These are phyloP conservation scores for Myxozyma vanderwaltii DNA, from an alignment of 805 yeast species.

Conservation along the genomic window DNA sequence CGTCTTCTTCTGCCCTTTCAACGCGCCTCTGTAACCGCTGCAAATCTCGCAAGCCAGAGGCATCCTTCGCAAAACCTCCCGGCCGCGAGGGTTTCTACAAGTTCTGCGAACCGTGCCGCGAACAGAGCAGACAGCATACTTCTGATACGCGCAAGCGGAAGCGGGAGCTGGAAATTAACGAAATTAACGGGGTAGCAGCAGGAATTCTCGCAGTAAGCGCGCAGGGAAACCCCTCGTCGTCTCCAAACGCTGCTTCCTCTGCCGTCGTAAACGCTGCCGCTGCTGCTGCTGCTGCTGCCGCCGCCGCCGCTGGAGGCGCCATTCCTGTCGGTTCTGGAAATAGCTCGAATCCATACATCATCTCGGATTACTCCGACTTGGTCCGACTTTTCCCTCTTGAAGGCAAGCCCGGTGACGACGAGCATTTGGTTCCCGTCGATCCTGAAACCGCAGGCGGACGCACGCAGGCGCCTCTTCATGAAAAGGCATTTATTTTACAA, in stretches of 20 bases:
- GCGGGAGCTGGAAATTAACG: conserved; percentile 18
- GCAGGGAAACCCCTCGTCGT: background rate
- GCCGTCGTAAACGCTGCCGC: background rate
- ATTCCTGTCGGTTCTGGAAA: background rate
- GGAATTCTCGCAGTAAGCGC: background rate
- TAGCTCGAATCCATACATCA: conserved; percentile 1
- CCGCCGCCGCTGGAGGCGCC: background rate
- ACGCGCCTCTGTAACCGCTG: conserved; percentile 25
- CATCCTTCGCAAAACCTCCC: conserved; percentile 21
- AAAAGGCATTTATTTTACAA: conserved; percentile 17
- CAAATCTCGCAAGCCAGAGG: conserved; percentile 16
- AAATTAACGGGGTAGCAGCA: conserved; percentile 2
- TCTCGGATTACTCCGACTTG: conserved; percentile 13
- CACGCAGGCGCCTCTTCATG: conserved; percentile 9
- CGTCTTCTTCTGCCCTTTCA: no score
- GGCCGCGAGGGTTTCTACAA: conserved; percentile 29
- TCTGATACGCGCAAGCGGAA: conserved; percentile 30
- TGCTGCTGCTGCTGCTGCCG: background rate
- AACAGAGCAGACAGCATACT: conserved; percentile 30
- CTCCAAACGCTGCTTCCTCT: background rate
- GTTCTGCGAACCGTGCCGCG: conserved; percentile 29
- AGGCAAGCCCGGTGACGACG: conserved; percentile 8
- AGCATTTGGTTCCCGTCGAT: conserved; percentile 8
- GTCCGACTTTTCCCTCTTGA: conserved; percentile 20
- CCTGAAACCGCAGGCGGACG: conserved; percentile 3